Evolutionary conservation across 345 rosid species (phyloP), one percentile per base, ranked within the genome.

Genomic region (Citrus australasica): DNA sequence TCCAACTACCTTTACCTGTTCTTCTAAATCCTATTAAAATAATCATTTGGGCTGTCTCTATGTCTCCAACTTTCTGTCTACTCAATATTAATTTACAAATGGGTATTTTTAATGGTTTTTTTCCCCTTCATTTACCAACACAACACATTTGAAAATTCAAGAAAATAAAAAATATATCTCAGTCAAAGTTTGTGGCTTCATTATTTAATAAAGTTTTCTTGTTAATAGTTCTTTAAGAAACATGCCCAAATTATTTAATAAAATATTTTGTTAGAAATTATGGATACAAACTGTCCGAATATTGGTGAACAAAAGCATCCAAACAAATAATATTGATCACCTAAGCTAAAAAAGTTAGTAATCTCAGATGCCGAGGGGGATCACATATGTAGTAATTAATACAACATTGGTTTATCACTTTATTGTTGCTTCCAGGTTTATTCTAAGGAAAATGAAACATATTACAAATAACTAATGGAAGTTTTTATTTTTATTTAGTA

Each of bases 61-160:
- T 51, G 78, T 67, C 84, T 67, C 63, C 25, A 55, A 59, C 74
- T 74, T 66, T 74, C 67, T 80, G 81, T 77, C 81, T 55, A 46
- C 38, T 25, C 67, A 59, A 74, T 19, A 61, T 71, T 60, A 7
- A 67, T 67, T 56, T 1, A 30, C 27, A 53, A 35, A 46, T 2
- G 9, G 16, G 16, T 6, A 38, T 28, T 63, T 33, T 55, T 65
- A 42, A n/a, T 3, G 32, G 4, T 11, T 33, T 22, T n/a, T 21
- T 68, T 6, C 3, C 51, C 17, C 2, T 48, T 30, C 55, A 30
- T 7, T 19, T 38, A 28, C 63, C 27, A 9, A 35, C 71, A 61
- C 46, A 66, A 65, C 1, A 37, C 37, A 19, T 78, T 61, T 61
- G 51, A 75, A 75, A 42, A 27, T 73, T 13, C 14, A 67, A 38